Evolutionary conservation across 345 rosid species (phyloP), one percentile per base, ranked within the genome.

Genomic region (Eucalyptus cladocalyx): DNA sequence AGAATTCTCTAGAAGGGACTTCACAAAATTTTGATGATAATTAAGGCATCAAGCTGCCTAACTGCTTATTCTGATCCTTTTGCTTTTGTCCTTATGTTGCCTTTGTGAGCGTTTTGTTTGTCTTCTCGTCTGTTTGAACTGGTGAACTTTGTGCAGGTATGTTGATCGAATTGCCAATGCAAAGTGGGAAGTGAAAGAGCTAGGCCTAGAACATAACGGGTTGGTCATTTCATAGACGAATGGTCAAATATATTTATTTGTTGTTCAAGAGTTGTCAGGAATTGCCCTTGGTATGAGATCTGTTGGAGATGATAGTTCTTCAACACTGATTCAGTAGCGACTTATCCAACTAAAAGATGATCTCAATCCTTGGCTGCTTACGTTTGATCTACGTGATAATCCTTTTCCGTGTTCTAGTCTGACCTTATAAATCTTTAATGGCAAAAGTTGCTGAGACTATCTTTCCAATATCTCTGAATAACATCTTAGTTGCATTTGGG

Each of bases 161-260:
- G 97, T 94, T 24, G 99, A 98, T 92, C 95, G 99, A 87, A 94
- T 98, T 91, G 95, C 99, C 89, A 95, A 94, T 91, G 96, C 98
- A 43, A 98, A 96, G 92, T 98, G 99, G 99, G 99, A 98, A 93
- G 91, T 97, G 86, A 98, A 95, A 93, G 99, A 98, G 93, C 95
- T 98, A 40, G 99, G 99, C 60, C 92, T 98, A 83, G 99, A 98
- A 93, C 99, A 98, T 88, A 98, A 98, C 91, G 99, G 99, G 99
- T 98, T 90, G 86, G 98, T 95, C 90, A 88, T 91, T 91, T 91
- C 88, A 60, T 80, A 48, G 48, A 37, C 3, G 47, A 72, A 72
- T 72, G 26, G 83, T 40, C 83, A 37, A 37, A 37, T 76, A 37
- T 76, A 37, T 76, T 10, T 76, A 37, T 37, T 72, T 72, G 28